Conservation (phyloP, 371 early-diverging fungal species). For the Rhizopus microsporus region DNA sequence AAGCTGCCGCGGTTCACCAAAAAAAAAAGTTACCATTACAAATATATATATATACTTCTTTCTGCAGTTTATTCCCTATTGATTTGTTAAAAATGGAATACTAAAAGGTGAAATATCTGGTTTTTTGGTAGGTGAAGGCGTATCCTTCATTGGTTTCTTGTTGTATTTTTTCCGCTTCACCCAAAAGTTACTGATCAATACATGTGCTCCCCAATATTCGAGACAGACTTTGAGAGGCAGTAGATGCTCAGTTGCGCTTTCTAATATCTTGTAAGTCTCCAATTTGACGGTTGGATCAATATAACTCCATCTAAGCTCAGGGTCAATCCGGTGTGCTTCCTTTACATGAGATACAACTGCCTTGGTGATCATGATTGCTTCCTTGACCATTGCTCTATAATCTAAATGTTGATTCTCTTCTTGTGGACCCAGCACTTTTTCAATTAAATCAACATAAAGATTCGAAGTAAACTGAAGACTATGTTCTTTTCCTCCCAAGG, state of each 20-base stretch:
- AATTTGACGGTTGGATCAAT: slow-evolving; percentile 17
- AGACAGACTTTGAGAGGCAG: slow-evolving; percentile 16
- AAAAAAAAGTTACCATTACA: too few species aligned
- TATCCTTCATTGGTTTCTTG: slow-evolving; percentile 2
- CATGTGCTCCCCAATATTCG: slow-evolving; percentile 22
- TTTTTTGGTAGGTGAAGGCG: background rate
- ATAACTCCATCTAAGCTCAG: slow-evolving; percentile 14
- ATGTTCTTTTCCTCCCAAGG: slow-evolving; percentile 13
- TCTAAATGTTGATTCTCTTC: slow-evolving; percentile 9
- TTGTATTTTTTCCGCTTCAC: slow-evolving; percentile 14
- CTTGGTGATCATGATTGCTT: slow-evolving; percentile 16
- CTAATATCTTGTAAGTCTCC: slow-evolving; percentile 12
- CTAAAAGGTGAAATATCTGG: slow-evolving; percentile 4
- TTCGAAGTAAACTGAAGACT: slow-evolving; percentile 17
- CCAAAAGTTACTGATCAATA: slow-evolving; percentile 19
- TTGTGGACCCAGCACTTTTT: slow-evolving; percentile 10
- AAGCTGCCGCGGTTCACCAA: too few species aligned
- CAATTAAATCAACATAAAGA: slow-evolving; percentile 15
- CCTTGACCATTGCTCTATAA: slow-evolving; percentile 20
- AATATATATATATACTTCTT: too few species aligned
- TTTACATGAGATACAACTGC: slow-evolving; percentile 13
- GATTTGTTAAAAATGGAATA: slow-evolving; percentile 16
- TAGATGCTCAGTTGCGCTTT: slow-evolving; percentile 16
- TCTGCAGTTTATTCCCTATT: background rate
- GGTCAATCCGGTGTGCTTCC: slow-evolving; percentile 10